These are phyloP conservation scores for Furcasterigmium sp. DNA, from an alignment of 2,329 filamentous ascomycete genomes.

Conservation along the genomic window DNA sequence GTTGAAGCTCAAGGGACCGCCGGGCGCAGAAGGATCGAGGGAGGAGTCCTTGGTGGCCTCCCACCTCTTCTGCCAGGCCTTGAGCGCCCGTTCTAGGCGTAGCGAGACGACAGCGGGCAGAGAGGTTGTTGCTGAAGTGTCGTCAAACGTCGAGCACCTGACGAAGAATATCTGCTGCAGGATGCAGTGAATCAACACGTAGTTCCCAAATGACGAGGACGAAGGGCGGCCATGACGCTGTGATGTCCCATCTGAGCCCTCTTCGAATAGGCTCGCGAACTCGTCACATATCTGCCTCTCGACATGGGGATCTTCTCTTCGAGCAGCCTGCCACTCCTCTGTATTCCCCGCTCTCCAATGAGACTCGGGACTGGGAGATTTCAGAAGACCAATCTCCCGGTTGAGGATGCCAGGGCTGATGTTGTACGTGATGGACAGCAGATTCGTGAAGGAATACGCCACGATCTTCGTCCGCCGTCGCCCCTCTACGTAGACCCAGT, in stretches of 20 bases:
- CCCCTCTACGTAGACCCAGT: conserved; percentile 35
- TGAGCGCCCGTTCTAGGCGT: conserved; percentile 37
- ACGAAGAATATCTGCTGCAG: conserved; percentile 49
- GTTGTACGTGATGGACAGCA: conserved; percentile 58
- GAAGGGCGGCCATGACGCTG: conserved; percentile 11
- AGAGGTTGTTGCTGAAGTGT: conserved; percentile 18
- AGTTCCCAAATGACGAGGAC: conserved; percentile 46
- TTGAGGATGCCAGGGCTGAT: conserved; percentile 53
- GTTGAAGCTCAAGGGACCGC: conserved; percentile 47
- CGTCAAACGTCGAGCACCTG: conserved; percentile 24
- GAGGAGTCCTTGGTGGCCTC: conserved; percentile 46
- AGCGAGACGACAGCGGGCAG: conserved; percentile 35
- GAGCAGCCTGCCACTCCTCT: conserved; percentile 38
- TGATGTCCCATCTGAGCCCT: conserved; percentile 12
- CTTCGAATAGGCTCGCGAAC: conserved; percentile 20
- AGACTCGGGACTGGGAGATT: conserved; percentile 47
- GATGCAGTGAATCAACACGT: conserved; percentile 48
- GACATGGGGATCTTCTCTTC: conserved; percentile 8
- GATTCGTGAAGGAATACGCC: conserved; percentile 45
- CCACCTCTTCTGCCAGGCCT: conserved; percentile 47
- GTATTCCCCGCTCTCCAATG: conserved; percentile 50
- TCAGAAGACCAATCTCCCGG: conserved; percentile 42
- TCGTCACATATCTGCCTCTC: conserved; percentile 20
- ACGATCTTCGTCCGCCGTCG: conserved; percentile 29
- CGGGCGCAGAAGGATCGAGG: conserved; percentile 46